phyloP scores from a whole-genome alignment of 495 filamentous ascomycete species.

The Daldinia childiae region DNA sequence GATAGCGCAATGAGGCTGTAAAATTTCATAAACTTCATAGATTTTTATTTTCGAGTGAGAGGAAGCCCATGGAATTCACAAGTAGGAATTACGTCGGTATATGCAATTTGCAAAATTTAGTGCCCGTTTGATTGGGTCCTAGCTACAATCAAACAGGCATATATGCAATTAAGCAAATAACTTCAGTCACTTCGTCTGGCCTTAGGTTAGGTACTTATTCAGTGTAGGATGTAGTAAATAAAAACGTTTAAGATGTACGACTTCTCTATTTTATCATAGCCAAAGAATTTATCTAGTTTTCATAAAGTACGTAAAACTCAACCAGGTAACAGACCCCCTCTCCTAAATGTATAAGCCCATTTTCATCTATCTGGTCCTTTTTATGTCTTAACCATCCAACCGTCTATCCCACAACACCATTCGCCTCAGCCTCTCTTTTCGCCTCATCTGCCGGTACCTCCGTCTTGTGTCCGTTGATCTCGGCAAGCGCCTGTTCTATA shows the following conservation, averaged over 20 bases:
- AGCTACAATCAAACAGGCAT: not conserved
- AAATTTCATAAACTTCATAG: not conserved
- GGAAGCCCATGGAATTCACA: not conserved
- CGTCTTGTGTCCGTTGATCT: slow-evolving; percentile 53
- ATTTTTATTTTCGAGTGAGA: not conserved
- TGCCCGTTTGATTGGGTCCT: slow-evolving; percentile 1
- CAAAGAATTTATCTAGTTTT: not conserved
- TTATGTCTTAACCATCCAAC: not conserved
- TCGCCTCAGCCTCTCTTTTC: slow-evolving; percentile 47
- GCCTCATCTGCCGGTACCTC: slow-evolving; percentile 44
- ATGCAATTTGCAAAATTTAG: slow-evolving; percentile 7
- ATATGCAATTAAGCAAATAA: not conserved
- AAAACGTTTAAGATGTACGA: not conserved
- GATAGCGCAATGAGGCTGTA: not conserved
- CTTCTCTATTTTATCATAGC: not conserved
- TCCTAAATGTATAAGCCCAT: not conserved
- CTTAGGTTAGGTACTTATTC: not conserved
- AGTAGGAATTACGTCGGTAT: slow-evolving; percentile 1
- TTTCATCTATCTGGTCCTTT: not conserved
- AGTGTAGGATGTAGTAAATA: not conserved
- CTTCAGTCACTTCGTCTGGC: not conserved
- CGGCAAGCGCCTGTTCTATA: slow-evolving; percentile 67
- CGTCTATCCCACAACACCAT: slow-evolving; percentile 46
- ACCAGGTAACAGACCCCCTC: not conserved
- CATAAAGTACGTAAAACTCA: not conserved